These are phyloP conservation scores for Nicotiana rustica DNA, from an alignment of 305 asterid species.

Conservation along the genomic window DNA sequence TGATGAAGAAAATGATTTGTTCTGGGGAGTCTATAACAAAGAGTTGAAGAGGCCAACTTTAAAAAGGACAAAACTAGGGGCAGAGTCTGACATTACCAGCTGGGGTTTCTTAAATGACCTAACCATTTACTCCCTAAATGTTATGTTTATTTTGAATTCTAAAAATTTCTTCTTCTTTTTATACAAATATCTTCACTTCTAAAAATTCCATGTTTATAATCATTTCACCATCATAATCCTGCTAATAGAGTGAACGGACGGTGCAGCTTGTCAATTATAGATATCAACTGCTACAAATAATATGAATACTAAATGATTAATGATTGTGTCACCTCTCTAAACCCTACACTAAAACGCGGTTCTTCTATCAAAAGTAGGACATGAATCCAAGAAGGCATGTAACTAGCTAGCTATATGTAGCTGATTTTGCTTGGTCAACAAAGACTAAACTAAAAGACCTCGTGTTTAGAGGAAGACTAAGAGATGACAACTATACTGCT, in stretches of 20 bases:
- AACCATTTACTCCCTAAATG: not conserved
- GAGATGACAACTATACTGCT: no score
- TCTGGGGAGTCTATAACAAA: constrained; percentile 36
- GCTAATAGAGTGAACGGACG: no score
- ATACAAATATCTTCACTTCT: not conserved
- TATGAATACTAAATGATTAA: no score
- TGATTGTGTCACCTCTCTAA: no score
- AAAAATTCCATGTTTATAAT: not conserved
- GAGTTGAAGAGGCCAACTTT: constrained; percentile 33
- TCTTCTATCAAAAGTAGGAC: no score
- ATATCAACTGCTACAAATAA: no score
- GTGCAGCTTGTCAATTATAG: no score
- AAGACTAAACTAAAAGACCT: not conserved
- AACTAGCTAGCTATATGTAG: not conserved
- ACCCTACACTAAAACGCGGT: no score
- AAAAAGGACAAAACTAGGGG: constrained; percentile 42
- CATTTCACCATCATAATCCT: no score
- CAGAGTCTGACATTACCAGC: constrained; percentile 53
- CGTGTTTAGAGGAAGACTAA: not conserved
- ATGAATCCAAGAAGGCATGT: no score
- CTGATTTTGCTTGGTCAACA: not conserved
- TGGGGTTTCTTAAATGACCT: constrained; percentile 45
- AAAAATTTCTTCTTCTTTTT: not conserved
- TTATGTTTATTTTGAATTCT: not conserved
- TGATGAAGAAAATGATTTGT: constrained; percentile 40